A percentile compares a stretch with the other conserved stretches of the same genome.
phyloP scores from a whole-genome alignment of 768 basidiomycete genomes.

The Gymnopilus dilepis region DNA sequence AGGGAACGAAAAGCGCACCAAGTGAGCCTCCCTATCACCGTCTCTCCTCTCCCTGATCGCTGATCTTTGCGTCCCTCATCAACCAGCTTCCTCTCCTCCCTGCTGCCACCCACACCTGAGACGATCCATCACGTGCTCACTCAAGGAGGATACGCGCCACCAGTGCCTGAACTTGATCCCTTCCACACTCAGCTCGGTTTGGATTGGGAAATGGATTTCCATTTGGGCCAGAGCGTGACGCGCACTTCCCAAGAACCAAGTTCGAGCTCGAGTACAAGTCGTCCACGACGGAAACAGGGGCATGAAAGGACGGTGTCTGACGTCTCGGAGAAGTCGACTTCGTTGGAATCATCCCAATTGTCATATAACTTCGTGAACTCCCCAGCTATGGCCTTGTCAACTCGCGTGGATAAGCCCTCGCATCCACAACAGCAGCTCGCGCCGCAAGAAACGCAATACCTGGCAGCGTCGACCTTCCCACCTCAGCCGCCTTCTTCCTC shows the following conservation, averaged over 20 bases:
- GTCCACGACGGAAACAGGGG: constrained; percentile 7
- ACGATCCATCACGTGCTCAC: constrained; percentile 71
- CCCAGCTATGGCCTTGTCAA: constrained; percentile 26
- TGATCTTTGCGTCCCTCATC: neutral
- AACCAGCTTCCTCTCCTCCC: constrained; percentile 69
- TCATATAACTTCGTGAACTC: constrained; percentile 37
- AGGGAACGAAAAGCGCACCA: constrained; percentile 60
- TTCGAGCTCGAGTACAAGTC: neutral
- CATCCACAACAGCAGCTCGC: neutral
- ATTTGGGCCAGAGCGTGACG: neutral
- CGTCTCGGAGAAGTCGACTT: constrained; percentile 26
- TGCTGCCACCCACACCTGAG: constrained; percentile 77
- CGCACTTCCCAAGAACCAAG: neutral
- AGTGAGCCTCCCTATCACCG: constrained; percentile 42
- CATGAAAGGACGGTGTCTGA: constrained; percentile 6
- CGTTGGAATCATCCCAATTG: constrained; percentile 34
- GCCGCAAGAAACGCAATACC: constrained; percentile 10
- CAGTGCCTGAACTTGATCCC: neutral
- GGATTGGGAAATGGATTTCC: constrained; percentile 9
- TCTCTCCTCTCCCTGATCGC: neutral
- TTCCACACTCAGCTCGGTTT: neutral
- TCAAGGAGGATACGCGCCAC: constrained; percentile 57
- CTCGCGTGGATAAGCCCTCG: constrained; percentile 5
- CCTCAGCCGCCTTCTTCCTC: constrained; percentile 32
- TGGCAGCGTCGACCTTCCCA: constrained; percentile 20